Evolutionary conservation across 371 early-diverging fungal genomes (phyloP).

Genomic region (Syncephalastrum racemosum): DNA sequence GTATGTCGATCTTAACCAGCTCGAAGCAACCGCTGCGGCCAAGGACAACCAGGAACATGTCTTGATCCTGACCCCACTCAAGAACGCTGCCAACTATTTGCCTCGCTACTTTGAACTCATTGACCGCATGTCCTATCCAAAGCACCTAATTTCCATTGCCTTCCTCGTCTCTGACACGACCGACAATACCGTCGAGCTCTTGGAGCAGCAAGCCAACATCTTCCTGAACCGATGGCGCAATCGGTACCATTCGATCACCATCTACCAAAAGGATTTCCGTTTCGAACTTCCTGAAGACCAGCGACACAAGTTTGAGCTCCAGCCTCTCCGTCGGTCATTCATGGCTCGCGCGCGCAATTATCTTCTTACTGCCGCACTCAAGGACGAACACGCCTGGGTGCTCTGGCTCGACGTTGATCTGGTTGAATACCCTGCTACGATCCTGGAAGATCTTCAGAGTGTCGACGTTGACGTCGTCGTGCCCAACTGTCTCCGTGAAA

Average conservation of each 20-base stretch:
- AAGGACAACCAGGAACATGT: constrained; percentile 31
- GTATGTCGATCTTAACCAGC: constrained; percentile 28
- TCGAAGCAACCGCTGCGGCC: constrained; percentile 23
- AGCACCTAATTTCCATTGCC: constrained; percentile 54
- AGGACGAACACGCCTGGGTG: constrained; percentile 62
- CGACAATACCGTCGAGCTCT: constrained; percentile 49
- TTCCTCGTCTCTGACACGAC: constrained; percentile 57
- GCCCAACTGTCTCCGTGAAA: constrained; percentile 57
- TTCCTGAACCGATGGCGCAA: constrained; percentile 16
- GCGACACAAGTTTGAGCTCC: constrained; percentile 53
- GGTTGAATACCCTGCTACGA: constrained; percentile 52
- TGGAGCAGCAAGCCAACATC: constrained; percentile 28
- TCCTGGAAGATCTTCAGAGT: constrained; percentile 57
- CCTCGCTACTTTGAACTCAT: constrained; percentile 56
- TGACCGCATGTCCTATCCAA: constrained; percentile 52
- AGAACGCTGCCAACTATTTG: constrained; percentile 56
- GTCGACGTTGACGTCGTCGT: constrained; percentile 65
- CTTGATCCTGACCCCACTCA: constrained; percentile 64
- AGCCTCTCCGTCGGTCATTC: constrained; percentile 51
- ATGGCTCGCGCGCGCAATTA: constrained; percentile 64
- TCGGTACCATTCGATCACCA: constrained; percentile 45
- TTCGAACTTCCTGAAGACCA: constrained; percentile 46
- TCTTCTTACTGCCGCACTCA: constrained; percentile 51
- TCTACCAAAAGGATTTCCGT: constrained; percentile 55
- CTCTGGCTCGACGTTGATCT: constrained; percentile 71